A percentile compares a stretch with the other conserved stretches of the same genome.
phyloP scores from a whole-genome alignment of 1,284 basidiomycete species.

The Pseudozyma flocculosa region DNA sequence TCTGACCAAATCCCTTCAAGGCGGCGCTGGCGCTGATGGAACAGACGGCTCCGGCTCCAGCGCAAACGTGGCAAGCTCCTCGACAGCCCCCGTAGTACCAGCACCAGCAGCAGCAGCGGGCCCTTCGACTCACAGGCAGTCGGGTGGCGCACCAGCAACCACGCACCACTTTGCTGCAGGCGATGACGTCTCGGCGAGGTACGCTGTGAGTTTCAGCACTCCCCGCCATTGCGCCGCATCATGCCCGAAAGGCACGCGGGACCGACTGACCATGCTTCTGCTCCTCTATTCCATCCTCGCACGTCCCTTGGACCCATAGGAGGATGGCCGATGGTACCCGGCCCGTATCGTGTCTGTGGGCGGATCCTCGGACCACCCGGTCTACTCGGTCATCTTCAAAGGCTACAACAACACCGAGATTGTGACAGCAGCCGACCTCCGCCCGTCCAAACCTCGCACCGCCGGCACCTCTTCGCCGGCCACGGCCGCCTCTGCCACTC shows the following conservation, averaged over 20 bases:
- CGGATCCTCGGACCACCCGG: constrained; percentile 78
- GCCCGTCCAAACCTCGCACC: constrained; percentile 51
- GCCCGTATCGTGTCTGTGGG: constrained; percentile 65
- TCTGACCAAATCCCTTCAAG: constrained; percentile 64
- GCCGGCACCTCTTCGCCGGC: constrained; percentile 1
- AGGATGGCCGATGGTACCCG: constrained; percentile 43
- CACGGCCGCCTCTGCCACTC: constrained; percentile 3
- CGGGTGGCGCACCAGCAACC: background rate
- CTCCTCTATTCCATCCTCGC: too few species aligned
- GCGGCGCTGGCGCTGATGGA: too few species aligned
- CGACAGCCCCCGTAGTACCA: too few species aligned
- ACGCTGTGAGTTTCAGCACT: constrained; percentile 59
- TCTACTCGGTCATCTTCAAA: constrained; percentile 91
- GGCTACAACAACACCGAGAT: constrained; percentile 94
- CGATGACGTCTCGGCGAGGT: constrained; percentile 88
- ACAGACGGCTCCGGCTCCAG: background rate
- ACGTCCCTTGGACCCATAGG: too few species aligned
- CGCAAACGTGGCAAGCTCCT: too few species aligned
- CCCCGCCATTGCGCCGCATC: too few species aligned
- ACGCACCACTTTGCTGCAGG: constrained; percentile 64
- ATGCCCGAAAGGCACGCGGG: background rate
- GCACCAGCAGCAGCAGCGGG: constrained; percentile 1
- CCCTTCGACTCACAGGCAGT: too few species aligned
- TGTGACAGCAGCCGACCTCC: constrained; percentile 72
- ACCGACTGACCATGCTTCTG: too few species aligned